Percentiles rank a stretch among this genome's conserved stretches.
phyloP scores from a whole-genome alignment of 176 grass and related monocot genomes.

The Bolboschoenus planiculmis region DNA sequence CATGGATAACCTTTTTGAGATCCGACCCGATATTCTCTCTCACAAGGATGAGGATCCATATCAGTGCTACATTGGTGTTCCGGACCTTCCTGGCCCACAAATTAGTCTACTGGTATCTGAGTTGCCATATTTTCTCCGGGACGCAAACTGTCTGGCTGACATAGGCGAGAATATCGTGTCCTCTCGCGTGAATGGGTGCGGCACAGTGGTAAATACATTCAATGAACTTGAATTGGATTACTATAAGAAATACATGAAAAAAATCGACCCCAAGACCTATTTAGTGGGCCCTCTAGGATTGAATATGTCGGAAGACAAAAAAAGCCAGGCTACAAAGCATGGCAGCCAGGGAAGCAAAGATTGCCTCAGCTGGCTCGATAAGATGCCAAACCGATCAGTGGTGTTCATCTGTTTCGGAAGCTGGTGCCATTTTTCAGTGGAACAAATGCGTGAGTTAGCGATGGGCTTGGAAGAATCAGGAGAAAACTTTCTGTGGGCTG shows the following conservation, averaged over 20 bases:
- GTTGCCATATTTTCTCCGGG: conserved; percentile 13
- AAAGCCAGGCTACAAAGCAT: not conserved
- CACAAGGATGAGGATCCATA: not conserved
- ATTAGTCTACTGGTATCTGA: conserved; percentile 20
- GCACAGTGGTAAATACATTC: conserved; percentile 16
- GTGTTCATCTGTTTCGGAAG: conserved; percentile 40
- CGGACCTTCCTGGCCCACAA: not conserved
- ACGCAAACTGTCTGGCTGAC: not conserved
- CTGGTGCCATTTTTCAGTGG: conserved; percentile 2
- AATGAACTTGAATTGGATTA: conserved; percentile 17
- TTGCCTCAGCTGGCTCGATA: conserved; percentile 25
- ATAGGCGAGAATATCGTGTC: fast-evolving
- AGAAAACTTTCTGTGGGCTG: too few species aligned
- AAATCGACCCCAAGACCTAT: not conserved
- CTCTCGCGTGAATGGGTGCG: not conserved
- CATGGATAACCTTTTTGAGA: not conserved
- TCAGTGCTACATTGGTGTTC: not conserved
- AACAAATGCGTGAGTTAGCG: too few species aligned
- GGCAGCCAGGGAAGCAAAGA: not conserved
- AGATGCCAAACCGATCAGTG: conserved; percentile 11
- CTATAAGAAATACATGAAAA: not conserved
- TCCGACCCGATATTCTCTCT: not conserved
- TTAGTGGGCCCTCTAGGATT: conserved; percentile 23
- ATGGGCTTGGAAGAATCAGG: too few species aligned
- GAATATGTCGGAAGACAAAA: not conserved